These are phyloP conservation scores for Dipteronia dyeriana DNA, from an alignment of 345 rosid species.

Conservation along the genomic window DNA sequence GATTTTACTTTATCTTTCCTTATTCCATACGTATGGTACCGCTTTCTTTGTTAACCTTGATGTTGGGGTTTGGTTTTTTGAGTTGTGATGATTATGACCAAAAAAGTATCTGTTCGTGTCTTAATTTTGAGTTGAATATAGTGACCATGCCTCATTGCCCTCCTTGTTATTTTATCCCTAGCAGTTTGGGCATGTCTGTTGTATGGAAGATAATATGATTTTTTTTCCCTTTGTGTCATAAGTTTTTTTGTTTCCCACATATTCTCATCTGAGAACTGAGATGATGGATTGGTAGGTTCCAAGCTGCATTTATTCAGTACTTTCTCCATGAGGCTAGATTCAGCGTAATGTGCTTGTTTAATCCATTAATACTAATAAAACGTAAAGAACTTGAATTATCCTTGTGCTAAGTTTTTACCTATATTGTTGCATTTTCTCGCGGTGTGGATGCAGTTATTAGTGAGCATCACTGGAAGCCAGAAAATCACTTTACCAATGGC, in stretches of 20 bases:
- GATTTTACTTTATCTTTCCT: slow-evolving; percentile 1
- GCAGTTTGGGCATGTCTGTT: background rate
- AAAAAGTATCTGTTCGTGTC: background rate
- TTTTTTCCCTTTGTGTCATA: too few relatives aligned
- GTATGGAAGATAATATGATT: background rate
- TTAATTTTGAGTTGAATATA: background rate
- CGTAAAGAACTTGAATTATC: slow-evolving; percentile 8
- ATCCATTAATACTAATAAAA: background rate
- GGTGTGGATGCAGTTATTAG: slow-evolving; percentile 60
- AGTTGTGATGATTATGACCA: background rate
- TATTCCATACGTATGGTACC: background rate
- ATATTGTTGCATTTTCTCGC: background rate
- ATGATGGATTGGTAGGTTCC: too few relatives aligned
- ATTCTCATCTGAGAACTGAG: too few relatives aligned
- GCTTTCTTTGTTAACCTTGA: background rate
- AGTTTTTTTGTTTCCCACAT: too few relatives aligned
- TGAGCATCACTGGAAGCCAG: slow-evolving; percentile 80
- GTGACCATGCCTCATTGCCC: background rate
- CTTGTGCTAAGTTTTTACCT: background rate
- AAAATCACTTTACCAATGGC: slow-evolving; percentile 79
- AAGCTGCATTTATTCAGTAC: too few relatives aligned
- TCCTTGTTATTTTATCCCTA: background rate
- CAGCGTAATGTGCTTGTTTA: background rate
- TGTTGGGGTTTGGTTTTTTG: background rate
- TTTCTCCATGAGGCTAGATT: too few relatives aligned